Base-by-base conservation (phyloP, 768 basidiomycete genomes). In the Russula olivacea region DNA sequence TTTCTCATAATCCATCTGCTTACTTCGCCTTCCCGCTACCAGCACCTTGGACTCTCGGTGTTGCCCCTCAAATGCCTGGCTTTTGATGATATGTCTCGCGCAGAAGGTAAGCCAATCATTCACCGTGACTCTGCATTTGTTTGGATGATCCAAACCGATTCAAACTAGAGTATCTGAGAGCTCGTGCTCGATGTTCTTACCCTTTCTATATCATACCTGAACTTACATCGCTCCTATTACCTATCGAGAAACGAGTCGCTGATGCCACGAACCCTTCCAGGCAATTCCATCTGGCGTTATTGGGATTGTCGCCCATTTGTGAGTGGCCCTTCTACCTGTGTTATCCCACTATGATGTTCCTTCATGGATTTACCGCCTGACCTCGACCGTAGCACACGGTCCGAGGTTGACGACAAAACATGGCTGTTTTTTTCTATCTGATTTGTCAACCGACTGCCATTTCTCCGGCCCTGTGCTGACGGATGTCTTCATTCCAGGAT, bases 141-240 rank as follows among this genome's bases (percentile, higher is more conserved):
- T 61, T 68, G 57, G 85, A 88, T 86, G 87, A 89, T 77, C 66
- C 71, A 78, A 75, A 77, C 70, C 40, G 74, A 81, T 83, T 88
- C 88, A 91, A 91, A 91, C 89, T 91, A 91, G 88, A 91, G 88
- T 91, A 85, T 90, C 80, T 91, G 89, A 91, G 89, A 75, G 84
- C 79, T 63, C 65, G 6, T 43, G 81, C 82, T 76, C 86, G 69
- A 86, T 90, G 89, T 81, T 89, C 85, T 86, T 69, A 80, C 28
- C 77, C 79, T 21, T 36, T 25, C 1, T 5, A 41, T 9, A 2
- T 57, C 61, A 36, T 9, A 3, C 49, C 67, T 68, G 67, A 68
- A 59, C 55, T 11, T 25, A 43, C 53, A 11, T 49, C 40, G 9
- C 49, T 47, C 56, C 19, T 41, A 3, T 55, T 48, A 28, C 48